Evolutionary conservation across 306 rosid species (phyloP).

Genomic region (Vigna hirtella): DNA sequence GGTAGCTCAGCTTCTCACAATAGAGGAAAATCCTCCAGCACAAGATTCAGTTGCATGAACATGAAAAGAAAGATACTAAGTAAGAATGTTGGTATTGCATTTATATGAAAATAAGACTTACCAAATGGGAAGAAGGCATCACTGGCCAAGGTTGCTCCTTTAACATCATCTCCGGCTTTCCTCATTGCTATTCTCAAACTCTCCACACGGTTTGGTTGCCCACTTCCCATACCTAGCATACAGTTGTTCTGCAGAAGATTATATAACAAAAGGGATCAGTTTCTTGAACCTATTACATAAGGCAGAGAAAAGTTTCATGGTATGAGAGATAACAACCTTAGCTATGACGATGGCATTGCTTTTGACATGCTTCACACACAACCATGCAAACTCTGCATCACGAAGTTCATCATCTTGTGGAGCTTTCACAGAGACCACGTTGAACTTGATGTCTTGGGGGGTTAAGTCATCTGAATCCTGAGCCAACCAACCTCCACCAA

Average conservation of each 20-base stretch:
- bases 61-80: neutral
- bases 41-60: neutral
- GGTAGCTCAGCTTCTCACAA: neutral
- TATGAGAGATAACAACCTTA: slow-evolving; percentile 56
- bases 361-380: slow-evolving; percentile 94
- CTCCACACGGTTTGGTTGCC: slow-evolving; percentile 92
- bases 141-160: slow-evolving; percentile 95
- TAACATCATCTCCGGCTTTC: slow-evolving; percentile 90
- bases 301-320: slow-evolving; percentile 12
- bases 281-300: neutral
- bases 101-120: slow-evolving; percentile 47
- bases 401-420: slow-evolving; percentile 69
- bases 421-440: slow-evolving; percentile 59
- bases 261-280: slow-evolving; percentile 33
- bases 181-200: slow-evolving; percentile 84
- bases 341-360: slow-evolving; percentile 94
- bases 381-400: slow-evolving; percentile 88
- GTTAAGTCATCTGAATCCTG: slow-evolving; percentile 87
- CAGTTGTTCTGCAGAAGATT: slow-evolving; percentile 70
- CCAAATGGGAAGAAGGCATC: slow-evolving; percentile 99
- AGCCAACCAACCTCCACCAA: slow-evolving; percentile 97
- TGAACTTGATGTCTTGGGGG: slow-evolving; percentile 76
- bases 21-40: neutral
- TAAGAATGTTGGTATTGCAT: neutral
- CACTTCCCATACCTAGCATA: slow-evolving; percentile 98